Evolutionary conservation across 2,329 filamentous ascomycete species (phyloP).

Genomic region (Trichoderma atrobrunneum): DNA sequence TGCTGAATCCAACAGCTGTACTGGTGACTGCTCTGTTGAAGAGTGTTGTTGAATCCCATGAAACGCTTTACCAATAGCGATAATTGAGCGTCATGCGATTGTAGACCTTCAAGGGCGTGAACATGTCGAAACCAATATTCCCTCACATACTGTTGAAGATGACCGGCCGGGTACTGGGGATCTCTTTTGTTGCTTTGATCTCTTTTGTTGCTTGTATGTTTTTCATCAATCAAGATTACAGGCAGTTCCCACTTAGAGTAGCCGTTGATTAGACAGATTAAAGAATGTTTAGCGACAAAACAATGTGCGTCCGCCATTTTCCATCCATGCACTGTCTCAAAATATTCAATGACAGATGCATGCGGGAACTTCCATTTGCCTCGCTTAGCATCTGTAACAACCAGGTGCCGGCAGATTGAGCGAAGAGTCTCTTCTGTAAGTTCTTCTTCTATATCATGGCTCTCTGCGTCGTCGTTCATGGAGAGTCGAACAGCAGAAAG

Average conservation of each 20-base stretch:
- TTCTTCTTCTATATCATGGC: background rate
- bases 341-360: conserved; percentile 10
- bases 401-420: background rate
- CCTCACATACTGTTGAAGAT: background rate
- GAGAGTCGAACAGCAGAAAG: conserved; percentile 2
- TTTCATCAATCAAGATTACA: no score
- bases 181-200: background rate
- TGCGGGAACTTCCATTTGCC: background rate
- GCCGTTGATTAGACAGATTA: background rate
- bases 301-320: background rate
- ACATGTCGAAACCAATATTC: background rate
- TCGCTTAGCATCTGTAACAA: background rate
- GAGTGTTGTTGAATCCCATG: background rate
- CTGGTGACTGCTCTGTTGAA: background rate
- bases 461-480: background rate
- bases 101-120: background rate
- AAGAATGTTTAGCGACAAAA: background rate
- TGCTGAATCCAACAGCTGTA: background rate
- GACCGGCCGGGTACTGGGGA: background rate
- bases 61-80: background rate
- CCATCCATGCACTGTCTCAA: background rate
- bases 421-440: background rate
- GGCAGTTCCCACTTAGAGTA: background rate
- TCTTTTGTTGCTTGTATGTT: no score
- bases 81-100: background rate